Base-by-base conservation (phyloP, 495 filamentous ascomycete species). In the Corynascus novoguineensis region DNA sequence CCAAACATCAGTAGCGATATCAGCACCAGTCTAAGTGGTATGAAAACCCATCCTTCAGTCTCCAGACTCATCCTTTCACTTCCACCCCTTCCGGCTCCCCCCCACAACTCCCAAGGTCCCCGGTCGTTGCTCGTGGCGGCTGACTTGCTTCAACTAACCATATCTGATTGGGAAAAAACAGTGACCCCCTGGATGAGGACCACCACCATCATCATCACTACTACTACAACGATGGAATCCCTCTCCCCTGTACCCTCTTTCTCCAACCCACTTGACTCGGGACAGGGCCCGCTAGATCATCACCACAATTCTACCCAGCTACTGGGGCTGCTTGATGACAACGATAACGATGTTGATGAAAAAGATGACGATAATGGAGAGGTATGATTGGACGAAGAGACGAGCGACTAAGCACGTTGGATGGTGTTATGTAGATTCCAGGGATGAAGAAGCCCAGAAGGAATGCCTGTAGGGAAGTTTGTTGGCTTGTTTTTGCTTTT, bases 281-380 rank as follows among this genome's bases (percentile, higher is more conserved):
- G 66, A 15, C 19, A 46, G 21, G 64, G 61, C 27, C 35, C 47
- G 19, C 35, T 69, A 25, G 66, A 69, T 15, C 66, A 67, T 32
- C 66, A 67, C 40, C 66, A 67, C 40, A 60, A 60, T 25, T 17
- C 51, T 17, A 44, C 57, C 9, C 57, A 46, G 19, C 0, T 8
- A 17, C 35, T 8, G 1, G n/a, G 37, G 35, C 15, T 7, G 10
- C 17, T n/a, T 21, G 29, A 4, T 40, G 34, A 24, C 0, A 35
- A 27, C 10, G 19, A 4, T 50, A 21, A 19, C 22, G 48, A 5
- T 15, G 29, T 50, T 34, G 17, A 3, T 5, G 47, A n/a, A n/a
- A n/a, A n/a, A n/a, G n/a, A n/a, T n/a, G n/a, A n/a, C 12, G 45
- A 44, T 27, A 2, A 0, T 6, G 5, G 19, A 15, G 31, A 14